phyloP scores from a whole-genome alignment of 768 basidiomycete species.

The Mrakia gelida region DNA sequence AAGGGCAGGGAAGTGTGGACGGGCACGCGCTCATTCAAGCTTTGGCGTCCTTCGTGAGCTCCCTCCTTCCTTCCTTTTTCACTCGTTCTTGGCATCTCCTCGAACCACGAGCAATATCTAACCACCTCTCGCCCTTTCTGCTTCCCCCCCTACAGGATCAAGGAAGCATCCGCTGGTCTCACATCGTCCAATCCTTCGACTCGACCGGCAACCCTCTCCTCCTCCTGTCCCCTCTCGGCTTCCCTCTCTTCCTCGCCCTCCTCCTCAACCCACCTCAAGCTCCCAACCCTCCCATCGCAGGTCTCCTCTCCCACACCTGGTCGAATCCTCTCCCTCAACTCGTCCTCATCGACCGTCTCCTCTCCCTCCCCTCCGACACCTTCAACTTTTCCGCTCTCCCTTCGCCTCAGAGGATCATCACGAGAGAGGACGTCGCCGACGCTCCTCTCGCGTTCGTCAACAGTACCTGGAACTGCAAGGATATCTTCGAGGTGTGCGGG shows the following conservation, averaged over 20 bases:
- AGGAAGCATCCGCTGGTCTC: conserved; percentile 56
- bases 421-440: conserved; percentile 23
- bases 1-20: conserved; percentile 40
- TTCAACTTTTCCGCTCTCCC: conserved; percentile 89
- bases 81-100: neutral
- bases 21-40: conserved; percentile 42
- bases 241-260: conserved; percentile 84
- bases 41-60: conserved; percentile 39
- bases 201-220: conserved; percentile 74
- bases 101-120: neutral
- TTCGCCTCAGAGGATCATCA: conserved; percentile 12
- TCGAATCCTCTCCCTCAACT: conserved; percentile 75
- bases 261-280: conserved; percentile 76
- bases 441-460: conserved; percentile 10
- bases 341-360: conserved; percentile 77
- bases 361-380: conserved; percentile 81
- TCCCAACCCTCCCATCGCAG: conserved; percentile 44
- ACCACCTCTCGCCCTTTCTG: neutral
- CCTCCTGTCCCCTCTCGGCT: conserved; percentile 65
- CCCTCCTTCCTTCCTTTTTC: neutral
- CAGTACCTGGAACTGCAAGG: conserved; percentile 29
- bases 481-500: conserved; percentile 26
- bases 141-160: neutral
- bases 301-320: conserved; percentile 40
- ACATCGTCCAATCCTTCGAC: conserved; percentile 80